Conservation (phyloP, 73 alveolate genomes). For the Stentor roeselii region DNA sequence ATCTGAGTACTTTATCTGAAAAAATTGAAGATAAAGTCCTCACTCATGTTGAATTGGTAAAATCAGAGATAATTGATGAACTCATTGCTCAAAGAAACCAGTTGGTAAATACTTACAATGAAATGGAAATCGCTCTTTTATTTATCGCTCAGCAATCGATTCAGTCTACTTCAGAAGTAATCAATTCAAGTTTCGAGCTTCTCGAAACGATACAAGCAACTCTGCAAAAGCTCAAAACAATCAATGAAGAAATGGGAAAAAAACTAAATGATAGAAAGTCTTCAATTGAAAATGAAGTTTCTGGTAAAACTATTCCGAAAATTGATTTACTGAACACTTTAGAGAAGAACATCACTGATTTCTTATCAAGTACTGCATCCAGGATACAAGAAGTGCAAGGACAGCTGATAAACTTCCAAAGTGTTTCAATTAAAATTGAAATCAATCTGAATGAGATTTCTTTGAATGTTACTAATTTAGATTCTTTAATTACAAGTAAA, state of each 20-base stretch:
- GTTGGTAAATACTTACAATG: neutral
- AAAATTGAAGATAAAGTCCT: neutral
- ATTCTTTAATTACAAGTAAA: neutral
- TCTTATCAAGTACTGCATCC: neutral
- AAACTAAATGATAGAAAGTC: no score
- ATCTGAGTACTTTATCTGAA: neutral
- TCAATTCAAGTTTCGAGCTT: neutral
- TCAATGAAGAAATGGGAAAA: no score
- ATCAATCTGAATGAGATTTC: no score
- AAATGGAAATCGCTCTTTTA: neutral
- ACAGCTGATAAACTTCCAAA: neutral
- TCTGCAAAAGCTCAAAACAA: neutral
- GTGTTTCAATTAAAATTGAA: neutral
- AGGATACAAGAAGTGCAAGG: neutral
- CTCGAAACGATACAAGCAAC: neutral
- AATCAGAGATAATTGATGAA: neutral
- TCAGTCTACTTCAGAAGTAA: neutral
- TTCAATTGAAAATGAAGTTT: neutral
- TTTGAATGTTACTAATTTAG: neutral
- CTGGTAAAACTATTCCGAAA: neutral
- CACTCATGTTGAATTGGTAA: neutral
- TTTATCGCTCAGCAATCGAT: neutral
- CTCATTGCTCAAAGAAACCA: neutral
- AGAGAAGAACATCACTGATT: neutral
- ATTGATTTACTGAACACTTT: neutral